Evolutionary conservation across 805 yeast genomes (phyloP).

Genomic region (Sporopachydermia quercuum): DNA sequence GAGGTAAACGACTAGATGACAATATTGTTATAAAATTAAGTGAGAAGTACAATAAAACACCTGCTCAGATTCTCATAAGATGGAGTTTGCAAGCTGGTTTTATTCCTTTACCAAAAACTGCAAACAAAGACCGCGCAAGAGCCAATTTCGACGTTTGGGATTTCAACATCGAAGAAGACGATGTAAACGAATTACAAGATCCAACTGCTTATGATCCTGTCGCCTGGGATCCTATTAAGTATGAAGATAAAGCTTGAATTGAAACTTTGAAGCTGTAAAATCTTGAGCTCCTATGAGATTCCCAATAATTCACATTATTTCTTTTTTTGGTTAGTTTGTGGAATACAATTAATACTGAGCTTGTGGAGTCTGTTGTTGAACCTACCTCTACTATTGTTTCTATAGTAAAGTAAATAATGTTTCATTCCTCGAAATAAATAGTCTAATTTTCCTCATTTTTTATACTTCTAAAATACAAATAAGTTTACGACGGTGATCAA

Average conservation of each 20-base stretch:
- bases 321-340: no score
- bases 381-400: no score
- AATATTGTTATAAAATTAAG: conserved; percentile 43
- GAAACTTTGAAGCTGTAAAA: no score
- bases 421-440: no score
- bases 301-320: no score
- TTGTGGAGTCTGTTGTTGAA: no score
- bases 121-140: conserved; percentile 33
- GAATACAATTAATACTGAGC: no score
- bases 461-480: no score
- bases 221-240: conserved; percentile 1
- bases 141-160: conserved; percentile 40
- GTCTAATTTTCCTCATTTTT: no score
- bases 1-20: conserved; percentile 35
- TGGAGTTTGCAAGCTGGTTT: conserved; percentile 67
- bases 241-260: background rate
- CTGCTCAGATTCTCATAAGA: conserved; percentile 50
- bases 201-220: conserved; percentile 1
- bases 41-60: conserved; percentile 30
- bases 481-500: no score
- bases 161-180: conserved; percentile 17
- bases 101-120: conserved; percentile 57
- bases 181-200: background rate
- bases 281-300: no score
- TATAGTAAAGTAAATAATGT: no score